phyloP scores from a whole-genome alignment of 257 asterid species.

The Nicotiana benthamiana region DNA sequence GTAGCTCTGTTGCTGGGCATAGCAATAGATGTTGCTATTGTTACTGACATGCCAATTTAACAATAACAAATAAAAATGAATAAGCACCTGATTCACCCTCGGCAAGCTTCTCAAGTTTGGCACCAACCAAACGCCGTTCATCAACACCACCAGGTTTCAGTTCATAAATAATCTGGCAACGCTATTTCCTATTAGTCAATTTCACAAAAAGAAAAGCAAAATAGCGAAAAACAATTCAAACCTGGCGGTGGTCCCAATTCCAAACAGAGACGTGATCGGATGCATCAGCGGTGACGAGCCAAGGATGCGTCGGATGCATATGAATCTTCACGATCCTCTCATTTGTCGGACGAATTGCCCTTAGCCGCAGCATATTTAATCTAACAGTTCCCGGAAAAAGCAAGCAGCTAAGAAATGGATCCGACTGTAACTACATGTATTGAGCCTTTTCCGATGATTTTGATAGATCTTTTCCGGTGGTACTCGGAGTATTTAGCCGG shows the following conservation, averaged over 20 bases:
- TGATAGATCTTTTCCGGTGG: not conserved
- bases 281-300: conserved; percentile 97
- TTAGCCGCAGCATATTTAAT: conserved; percentile 50
- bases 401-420: conserved; percentile 11
- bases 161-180: conserved; percentile 78
- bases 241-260: conserved; percentile 99
- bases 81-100: conserved; percentile 81
- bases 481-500: not conserved
- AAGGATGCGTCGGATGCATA: conserved; percentile 97
- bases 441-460: too few species aligned
- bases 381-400: not conserved
- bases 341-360: conserved; percentile 93
- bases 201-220: not conserved
- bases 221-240: not conserved
- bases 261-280: conserved; percentile 99
- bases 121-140: conserved; percentile 97
- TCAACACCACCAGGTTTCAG: conserved; percentile 98
- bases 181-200: not conserved
- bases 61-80: not conserved
- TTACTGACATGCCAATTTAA: not conserved
- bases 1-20: not conserved
- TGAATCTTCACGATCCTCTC: conserved; percentile 94
- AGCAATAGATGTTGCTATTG: not conserved
- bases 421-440: not conserved
- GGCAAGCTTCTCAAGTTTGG: conserved; percentile 89